Percentiles rank a stretch among this genome's conserved stretches.
Conservation (phyloP, 352 stramenopile species). For the Phytopythium ostracodes region DNA sequence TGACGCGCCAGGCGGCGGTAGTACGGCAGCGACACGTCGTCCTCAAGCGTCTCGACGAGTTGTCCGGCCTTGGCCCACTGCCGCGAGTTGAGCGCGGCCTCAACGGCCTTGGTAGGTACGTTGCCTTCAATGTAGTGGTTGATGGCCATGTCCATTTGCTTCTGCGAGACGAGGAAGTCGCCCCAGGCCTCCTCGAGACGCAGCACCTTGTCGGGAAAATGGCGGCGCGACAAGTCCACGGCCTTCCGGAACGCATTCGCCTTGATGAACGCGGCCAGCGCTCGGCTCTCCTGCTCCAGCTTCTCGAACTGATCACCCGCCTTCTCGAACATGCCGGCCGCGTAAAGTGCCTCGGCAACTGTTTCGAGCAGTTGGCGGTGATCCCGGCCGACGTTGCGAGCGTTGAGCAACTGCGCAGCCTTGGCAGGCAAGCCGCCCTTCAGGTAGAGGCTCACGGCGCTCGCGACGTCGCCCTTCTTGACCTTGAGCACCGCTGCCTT, state of each 20-base stretch:
- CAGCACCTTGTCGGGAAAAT: constrained; percentile 90
- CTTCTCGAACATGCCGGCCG: constrained; percentile 90
- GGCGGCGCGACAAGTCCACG: constrained; percentile 88
- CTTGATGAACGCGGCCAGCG: constrained; percentile 91
- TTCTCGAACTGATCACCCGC: constrained; percentile 93
- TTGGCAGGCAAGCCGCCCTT: constrained; percentile 91
- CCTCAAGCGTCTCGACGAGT: constrained; percentile 89
- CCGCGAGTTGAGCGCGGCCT: constrained; percentile 89
- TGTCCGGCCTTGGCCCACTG: constrained; percentile 93
- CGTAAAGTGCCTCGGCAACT: constrained; percentile 86
- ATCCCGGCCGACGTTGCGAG: constrained; percentile 84
- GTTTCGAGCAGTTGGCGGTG: constrained; percentile 88
- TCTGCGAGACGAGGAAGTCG: constrained; percentile 90
- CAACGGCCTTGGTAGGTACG: constrained; percentile 89
- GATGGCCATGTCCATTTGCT: constrained; percentile 96
- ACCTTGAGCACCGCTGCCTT: constrained; percentile 91
- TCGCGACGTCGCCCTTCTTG: constrained; percentile 87
- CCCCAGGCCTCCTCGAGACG: constrained; percentile 91
- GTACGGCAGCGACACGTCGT: constrained; percentile 88
- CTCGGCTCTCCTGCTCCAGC: constrained; percentile 89
- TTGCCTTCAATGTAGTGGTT: constrained; percentile 96
- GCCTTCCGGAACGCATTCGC: constrained; percentile 91
- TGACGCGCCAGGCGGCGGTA: constrained; percentile 87
- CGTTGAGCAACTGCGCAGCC: constrained; percentile 82
- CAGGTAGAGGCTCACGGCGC: constrained; percentile 91